Evolutionary conservation across 2,329 filamentous ascomycete genomes (phyloP).

Genomic region (Whalleya microplaca): DNA sequence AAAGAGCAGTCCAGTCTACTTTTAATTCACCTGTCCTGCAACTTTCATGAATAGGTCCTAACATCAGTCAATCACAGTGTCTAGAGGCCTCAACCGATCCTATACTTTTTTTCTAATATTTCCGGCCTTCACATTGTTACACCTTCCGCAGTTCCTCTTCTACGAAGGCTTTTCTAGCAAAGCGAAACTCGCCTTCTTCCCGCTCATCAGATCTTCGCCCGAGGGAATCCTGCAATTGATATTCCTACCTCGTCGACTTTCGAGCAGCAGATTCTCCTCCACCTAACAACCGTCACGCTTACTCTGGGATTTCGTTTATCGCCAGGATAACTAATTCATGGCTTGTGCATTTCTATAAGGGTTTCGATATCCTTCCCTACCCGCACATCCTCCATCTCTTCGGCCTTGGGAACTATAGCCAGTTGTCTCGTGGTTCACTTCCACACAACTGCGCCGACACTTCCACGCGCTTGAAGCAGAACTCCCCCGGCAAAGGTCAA

Average conservation of each 20-base stretch:
- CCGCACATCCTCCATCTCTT: constrained; percentile 38
- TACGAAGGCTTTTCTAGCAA: background rate
- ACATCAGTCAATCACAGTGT: constrained; percentile 3
- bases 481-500: constrained; percentile 38
- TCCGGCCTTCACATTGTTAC: constrained; percentile 11
- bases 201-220: background rate
- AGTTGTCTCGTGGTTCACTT: constrained; percentile 29
- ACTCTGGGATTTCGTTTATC: constrained; percentile 4
- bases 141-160: constrained; percentile 1
- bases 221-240: background rate
- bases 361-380: constrained; percentile 31
- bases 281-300: background rate
- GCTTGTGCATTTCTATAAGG: constrained; percentile 43
- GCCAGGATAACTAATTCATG: constrained; percentile 36
- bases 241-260: background rate
- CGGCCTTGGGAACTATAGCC: constrained; percentile 41
- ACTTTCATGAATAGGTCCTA: constrained; percentile 6
- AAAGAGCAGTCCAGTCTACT: background rate
- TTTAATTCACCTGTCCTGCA: constrained; percentile 8
- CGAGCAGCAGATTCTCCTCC: background rate
- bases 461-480: constrained; percentile 47
- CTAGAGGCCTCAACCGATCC: constrained; percentile 20
- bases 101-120: constrained; percentile 18
- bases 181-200: background rate
- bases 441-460: constrained; percentile 32